Percentiles rank a stretch among this genome's conserved stretches.
phyloP scores from a whole-genome alignment of 441 rosid genomes.

The Capsella rubella region DNA sequence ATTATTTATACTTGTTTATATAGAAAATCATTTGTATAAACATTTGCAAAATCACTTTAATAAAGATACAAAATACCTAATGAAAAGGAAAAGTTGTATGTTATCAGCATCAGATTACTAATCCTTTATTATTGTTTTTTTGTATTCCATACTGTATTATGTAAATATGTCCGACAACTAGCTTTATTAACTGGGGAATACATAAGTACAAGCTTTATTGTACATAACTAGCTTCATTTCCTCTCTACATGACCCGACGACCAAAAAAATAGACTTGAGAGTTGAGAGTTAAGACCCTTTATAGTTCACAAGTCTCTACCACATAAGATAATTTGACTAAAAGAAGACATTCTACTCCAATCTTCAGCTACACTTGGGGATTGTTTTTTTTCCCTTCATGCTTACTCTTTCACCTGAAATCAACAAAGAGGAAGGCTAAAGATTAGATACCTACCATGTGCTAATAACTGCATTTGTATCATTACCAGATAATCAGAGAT shows the following conservation, averaged over 20 bases:
- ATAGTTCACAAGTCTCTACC: neutral
- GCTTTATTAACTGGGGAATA: neutral
- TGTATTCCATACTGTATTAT: too few species aligned
- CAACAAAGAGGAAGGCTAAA: neutral
- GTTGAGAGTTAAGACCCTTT: neutral
- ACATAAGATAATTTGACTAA: neutral
- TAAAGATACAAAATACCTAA: neutral
- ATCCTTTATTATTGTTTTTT: too few species aligned
- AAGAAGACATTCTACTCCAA: neutral
- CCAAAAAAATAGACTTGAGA: neutral
- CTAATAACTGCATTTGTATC: neutral
- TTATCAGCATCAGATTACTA: neutral
- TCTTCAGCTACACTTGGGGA: neutral
- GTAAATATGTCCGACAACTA: too few species aligned
- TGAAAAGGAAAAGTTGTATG: neutral
- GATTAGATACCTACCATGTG: neutral
- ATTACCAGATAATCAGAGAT: neutral
- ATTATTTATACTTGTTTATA: neutral
- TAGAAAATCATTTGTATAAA: conserved; percentile 1
- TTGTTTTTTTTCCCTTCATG: neutral
- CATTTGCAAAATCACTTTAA: neutral
- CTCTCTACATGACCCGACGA: neutral
- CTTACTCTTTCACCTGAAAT: neutral
- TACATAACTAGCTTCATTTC: neutral
- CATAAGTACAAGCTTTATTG: too few species aligned